These are phyloP conservation scores for Aspergillus sp. DNA, from an alignment of 2,329 filamentous ascomycete species.

Conservation along the genomic window DNA sequence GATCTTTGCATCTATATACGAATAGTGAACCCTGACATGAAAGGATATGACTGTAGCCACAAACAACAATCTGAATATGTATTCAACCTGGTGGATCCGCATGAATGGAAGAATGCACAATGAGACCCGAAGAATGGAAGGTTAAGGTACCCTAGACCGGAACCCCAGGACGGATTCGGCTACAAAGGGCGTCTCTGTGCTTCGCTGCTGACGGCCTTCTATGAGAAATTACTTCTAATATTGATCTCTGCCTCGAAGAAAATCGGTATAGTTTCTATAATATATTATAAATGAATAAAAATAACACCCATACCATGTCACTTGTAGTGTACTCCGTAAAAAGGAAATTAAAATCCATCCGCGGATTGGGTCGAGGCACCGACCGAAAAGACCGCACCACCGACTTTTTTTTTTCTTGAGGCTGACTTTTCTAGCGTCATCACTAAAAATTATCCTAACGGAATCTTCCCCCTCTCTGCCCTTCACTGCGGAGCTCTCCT, in stretches of 20 bases:
- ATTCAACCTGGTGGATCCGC: no score
- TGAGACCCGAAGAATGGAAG: not conserved
- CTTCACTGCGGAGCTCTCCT: constrained; percentile 24
- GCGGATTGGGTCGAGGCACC: constrained; percentile 19
- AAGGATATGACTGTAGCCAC: no score
- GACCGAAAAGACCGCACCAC: constrained; percentile 22
- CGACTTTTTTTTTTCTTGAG: constrained; percentile 22
- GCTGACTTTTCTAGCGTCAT: constrained; percentile 42
- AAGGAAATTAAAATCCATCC: constrained; percentile 15
- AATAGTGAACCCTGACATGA: no score
- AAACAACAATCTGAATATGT: no score
- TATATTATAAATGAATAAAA: not conserved
- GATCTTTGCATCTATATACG: no score
- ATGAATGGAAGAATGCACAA: no score
- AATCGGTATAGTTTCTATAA: not conserved
- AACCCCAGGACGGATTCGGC: not conserved
- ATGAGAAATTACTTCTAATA: not conserved
- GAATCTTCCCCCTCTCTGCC: constrained; percentile 28
- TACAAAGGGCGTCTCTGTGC: not conserved
- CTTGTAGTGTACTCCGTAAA: not conserved
- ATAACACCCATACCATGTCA: no score
- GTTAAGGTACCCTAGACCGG: not conserved
- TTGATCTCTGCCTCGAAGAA: not conserved
- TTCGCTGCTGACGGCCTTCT: not conserved
- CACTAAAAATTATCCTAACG: constrained; percentile 42